Evolutionary conservation across 441 rosid genomes (phyloP), one percentile per base, ranked within the genome.

Genomic region (Mallotus japonicus): DNA sequence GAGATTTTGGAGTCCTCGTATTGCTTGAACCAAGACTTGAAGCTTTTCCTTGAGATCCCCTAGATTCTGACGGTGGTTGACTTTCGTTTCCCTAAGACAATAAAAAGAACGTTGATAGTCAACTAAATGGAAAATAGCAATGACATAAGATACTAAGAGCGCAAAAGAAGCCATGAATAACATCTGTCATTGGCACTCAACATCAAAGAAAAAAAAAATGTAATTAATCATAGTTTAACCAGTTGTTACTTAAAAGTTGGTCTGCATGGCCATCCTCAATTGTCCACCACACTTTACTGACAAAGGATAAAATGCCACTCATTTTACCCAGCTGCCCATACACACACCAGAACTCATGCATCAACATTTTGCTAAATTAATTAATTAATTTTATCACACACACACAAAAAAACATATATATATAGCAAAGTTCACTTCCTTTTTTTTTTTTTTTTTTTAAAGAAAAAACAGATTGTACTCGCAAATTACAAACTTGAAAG

Each of bases 1-100:
- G 98, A 56, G 97, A 96, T 79, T 85, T 93, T 19, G 97, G 97
- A 72, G 76, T 81, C 73, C 81, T 85, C 15, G 84, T 79, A 61
- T 82, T 78, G 81, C 86, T 87, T 51, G 98, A 87, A 74, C 87
- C 87, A 3, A 80, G 73, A 77, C 88, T 89, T 68, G 87, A 79
- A 63, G 86, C 84, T 74, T 84, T 88, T 70, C 81, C 84, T 46
- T 53, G 72, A 69, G 87, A 83, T 61, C 72, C 81, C 67, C 81
- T 83, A 67, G 75, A 78, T 42, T 82, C 83, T 37, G 81, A 74
- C 24, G 50, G 75, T 12, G 67, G 78, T 28, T 69, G 85, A 51
- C 68, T 79, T 58, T 53, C 55, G 22, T 77, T 84, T 71, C 71
- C 85, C 89, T 89, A 51, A 57, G 63, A 73, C 57, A 32, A 61